These are phyloP conservation scores for Monosporozyma siamensis DNA, from an alignment of 805 yeast species.

Conservation along the genomic window DNA sequence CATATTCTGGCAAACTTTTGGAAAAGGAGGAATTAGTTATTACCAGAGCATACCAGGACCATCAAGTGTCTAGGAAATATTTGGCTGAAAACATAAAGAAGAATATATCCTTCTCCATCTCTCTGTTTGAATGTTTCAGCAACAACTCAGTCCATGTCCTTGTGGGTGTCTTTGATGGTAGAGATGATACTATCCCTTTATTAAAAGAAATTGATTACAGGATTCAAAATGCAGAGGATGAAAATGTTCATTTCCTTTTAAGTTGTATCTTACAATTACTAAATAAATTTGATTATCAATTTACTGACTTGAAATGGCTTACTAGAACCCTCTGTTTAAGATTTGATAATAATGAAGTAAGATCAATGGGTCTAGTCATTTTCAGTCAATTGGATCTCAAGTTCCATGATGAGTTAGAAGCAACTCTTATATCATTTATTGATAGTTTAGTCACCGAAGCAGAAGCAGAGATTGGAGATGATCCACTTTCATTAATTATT, in stretches of 20 bases:
- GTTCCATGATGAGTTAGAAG: conserved; percentile 15
- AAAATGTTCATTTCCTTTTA: conserved; percentile 13
- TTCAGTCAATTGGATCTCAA: conserved; percentile 13
- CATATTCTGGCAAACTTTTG: background rate
- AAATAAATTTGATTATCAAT: conserved; percentile 18
- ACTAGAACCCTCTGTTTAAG: conserved; percentile 20
- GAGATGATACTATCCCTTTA: conserved; percentile 12
- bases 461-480: conserved; percentile 16
- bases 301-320: conserved; percentile 19
- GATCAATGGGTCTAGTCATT: conserved; percentile 16
- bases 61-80: conserved; percentile 16
- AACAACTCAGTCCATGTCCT: conserved; percentile 15
- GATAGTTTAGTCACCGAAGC: conserved; percentile 21
- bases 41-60: conserved; percentile 23
- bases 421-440: conserved; percentile 11
- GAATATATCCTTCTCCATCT: conserved; percentile 13
- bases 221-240: conserved; percentile 16
- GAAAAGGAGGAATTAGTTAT: conserved; percentile 16
- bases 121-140: conserved; percentile 16
- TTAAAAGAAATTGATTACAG: conserved; percentile 13
- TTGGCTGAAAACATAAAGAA: conserved; percentile 9
- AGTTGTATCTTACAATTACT: conserved; percentile 22
- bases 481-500: conserved; percentile 16
- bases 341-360: conserved; percentile 13
- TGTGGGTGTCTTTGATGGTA: conserved; percentile 16